These are phyloP conservation scores for Kodamaea arcana DNA, from an alignment of 1,139 yeast genomes.

Conservation along the genomic window DNA sequence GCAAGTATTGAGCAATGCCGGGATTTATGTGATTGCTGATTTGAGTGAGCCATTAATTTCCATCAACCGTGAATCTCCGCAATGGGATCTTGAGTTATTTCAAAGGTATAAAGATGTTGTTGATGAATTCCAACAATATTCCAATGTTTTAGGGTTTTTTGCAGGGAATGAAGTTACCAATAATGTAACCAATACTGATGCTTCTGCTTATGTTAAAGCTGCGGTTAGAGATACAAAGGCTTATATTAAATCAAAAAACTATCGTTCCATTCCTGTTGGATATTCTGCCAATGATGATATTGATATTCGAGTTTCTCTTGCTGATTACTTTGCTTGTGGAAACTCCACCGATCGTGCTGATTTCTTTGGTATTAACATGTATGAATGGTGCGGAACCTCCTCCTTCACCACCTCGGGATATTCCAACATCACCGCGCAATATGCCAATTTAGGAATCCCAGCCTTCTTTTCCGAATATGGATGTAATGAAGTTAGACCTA, in stretches of 20 bases:
- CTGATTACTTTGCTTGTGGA: constrained; percentile 84
- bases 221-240: constrained; percentile 81
- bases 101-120: constrained; percentile 67
- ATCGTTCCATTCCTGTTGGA: constrained; percentile 79
- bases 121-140: constrained; percentile 63
- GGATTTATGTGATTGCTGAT: constrained; percentile 75
- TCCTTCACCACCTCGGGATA: constrained; percentile 67
- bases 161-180: constrained; percentile 92
- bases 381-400: constrained; percentile 90
- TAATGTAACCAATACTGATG: constrained; percentile 63
- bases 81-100: constrained; percentile 59
- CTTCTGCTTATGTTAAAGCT: constrained; percentile 87
- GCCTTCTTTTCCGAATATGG: constrained; percentile 91
- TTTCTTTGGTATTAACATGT: constrained; percentile 92
- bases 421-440: constrained; percentile 66
- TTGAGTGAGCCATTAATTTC: constrained; percentile 64
- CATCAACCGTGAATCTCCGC: constrained; percentile 58
- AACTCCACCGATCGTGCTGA: constrained; percentile 60
- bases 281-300: constrained; percentile 84
- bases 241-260: constrained; percentile 61
- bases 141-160: constrained; percentile 80
- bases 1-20: constrained; percentile 64
- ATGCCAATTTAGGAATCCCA: constrained; percentile 69
- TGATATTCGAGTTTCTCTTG: constrained; percentile 64
- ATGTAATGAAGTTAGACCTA: constrained; percentile 68